phyloP scores from a whole-genome alignment of 1,284 basidiomycete species.

The Trichosporon sp. region DNA sequence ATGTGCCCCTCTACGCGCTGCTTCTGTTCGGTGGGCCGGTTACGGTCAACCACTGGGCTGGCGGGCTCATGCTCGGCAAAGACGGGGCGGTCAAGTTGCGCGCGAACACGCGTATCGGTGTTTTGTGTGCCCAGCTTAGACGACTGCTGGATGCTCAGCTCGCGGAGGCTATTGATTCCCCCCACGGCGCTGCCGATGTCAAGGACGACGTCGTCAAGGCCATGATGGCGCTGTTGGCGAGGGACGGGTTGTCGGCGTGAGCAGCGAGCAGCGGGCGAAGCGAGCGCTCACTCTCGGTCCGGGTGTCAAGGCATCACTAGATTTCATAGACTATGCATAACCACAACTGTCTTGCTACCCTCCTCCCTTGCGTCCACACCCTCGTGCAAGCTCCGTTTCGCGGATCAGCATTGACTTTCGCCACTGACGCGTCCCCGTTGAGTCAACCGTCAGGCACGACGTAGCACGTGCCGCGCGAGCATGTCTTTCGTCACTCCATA shows the following conservation, averaged over 20 bases:
- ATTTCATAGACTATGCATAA: constrained; percentile 5
- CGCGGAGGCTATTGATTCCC: constrained; percentile 59
- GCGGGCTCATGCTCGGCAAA: constrained; percentile 69
- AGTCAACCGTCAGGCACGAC: too few relatives aligned
- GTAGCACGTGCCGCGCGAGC: too few relatives aligned
- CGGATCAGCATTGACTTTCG: too few relatives aligned
- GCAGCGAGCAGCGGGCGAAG: not conserved
- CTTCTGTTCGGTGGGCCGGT: constrained; percentile 82
- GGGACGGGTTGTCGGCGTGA: constrained; percentile 46
- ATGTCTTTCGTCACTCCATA: too few relatives aligned
- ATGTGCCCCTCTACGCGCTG: constrained; percentile 82
- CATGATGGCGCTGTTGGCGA: constrained; percentile 69
- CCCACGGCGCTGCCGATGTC: constrained; percentile 57
- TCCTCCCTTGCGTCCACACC: too few relatives aligned
- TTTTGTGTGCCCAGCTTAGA: constrained; percentile 85
- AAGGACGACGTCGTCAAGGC: constrained; percentile 67
- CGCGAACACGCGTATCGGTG: constrained; percentile 84
- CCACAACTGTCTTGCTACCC: not conserved
- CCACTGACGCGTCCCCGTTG: too few relatives aligned
- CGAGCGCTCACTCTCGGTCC: too few relatives aligned
- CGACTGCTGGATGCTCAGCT: constrained; percentile 73
- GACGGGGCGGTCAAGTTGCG: constrained; percentile 67
- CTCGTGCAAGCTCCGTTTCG: too few relatives aligned
- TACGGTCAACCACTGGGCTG: constrained; percentile 73
- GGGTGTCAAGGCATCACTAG: not conserved